Conservation (phyloP, 2,329 filamentous ascomycete species). For the Akanthomyces dipterigenus region DNA sequence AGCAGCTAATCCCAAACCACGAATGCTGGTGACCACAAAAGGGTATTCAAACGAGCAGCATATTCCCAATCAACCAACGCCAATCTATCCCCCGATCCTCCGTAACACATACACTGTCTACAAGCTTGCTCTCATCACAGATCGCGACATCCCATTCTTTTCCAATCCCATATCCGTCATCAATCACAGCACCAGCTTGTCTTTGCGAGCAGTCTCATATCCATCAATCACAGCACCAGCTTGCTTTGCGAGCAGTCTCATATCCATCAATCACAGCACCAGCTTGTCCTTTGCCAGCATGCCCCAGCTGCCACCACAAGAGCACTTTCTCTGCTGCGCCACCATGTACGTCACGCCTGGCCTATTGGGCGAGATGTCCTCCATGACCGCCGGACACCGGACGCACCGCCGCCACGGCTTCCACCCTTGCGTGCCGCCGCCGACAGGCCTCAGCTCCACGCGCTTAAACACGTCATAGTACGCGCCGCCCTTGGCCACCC, state of each 20-base stretch:
- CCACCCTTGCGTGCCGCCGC: slow-evolving; percentile 7
- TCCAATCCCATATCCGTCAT: neutral
- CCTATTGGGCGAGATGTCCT: slow-evolving; percentile 43
- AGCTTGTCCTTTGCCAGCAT: slow-evolving; percentile 31
- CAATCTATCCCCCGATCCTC: neutral
- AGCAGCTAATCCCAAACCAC: neutral
- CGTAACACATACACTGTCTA: neutral
- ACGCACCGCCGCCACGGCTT: slow-evolving; percentile 36
- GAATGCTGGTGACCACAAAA: neutral
- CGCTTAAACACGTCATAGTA: slow-evolving; percentile 48
- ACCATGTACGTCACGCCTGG: slow-evolving; percentile 49
- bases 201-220: too few species aligned
- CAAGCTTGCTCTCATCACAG: neutral
- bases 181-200: too few species aligned
- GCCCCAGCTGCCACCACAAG: slow-evolving; percentile 48
- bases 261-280: neutral
- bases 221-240: too few species aligned
- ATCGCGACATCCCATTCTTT: neutral
- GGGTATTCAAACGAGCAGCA: neutral
- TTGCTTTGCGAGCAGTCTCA: too few species aligned
- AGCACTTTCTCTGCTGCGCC: slow-evolving; percentile 47
- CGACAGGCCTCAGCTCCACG: slow-evolving; percentile 41
- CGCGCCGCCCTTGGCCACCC: slow-evolving; percentile 31
- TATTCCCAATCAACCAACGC: neutral
- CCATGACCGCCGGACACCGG: slow-evolving; percentile 60